Conservation (phyloP, 306 rosid species). For the Trichosanthes truncata region DNA sequence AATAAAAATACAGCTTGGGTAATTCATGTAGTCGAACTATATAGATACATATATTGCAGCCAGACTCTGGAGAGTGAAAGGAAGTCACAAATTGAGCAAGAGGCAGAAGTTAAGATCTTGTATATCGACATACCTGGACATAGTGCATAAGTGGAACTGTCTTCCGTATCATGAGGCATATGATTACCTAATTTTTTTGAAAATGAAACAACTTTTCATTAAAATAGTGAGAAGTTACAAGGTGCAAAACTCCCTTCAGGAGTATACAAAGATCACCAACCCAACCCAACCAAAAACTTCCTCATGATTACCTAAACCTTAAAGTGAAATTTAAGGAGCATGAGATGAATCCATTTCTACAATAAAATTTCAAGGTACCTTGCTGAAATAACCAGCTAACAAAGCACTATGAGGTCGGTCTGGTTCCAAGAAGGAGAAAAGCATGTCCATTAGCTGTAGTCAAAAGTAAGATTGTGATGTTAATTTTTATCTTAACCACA, state of each 20-base stretch:
- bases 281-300: neutral
- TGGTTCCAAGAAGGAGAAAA: constrained; percentile 92
- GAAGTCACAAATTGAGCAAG: neutral
- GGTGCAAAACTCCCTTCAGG: neutral
- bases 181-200: constrained; percentile 54
- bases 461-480: constrained; percentile 11
- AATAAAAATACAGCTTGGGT: neutral
- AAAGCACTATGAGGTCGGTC: constrained; percentile 67
- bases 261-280: neutral
- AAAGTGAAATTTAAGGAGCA: neutral
- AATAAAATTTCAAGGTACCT: constrained; percentile 35
- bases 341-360: constrained; percentile 11
- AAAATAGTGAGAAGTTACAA: neutral
- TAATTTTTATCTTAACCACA: neutral
- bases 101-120: neutral
- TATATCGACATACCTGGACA: constrained; percentile 60
- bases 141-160: constrained; percentile 91
- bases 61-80: neutral
- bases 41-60: neutral
- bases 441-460: constrained; percentile 82
- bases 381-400: constrained; percentile 94
- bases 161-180: constrained; percentile 92
- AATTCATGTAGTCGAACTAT: neutral
- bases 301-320: constrained; percentile 54
- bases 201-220: neutral